Percentiles rank a stretch among this genome's conserved stretches.
Conservation (phyloP, 768 basidiomycete genomes). For the Leucosporidium creatinivorum region DNA sequence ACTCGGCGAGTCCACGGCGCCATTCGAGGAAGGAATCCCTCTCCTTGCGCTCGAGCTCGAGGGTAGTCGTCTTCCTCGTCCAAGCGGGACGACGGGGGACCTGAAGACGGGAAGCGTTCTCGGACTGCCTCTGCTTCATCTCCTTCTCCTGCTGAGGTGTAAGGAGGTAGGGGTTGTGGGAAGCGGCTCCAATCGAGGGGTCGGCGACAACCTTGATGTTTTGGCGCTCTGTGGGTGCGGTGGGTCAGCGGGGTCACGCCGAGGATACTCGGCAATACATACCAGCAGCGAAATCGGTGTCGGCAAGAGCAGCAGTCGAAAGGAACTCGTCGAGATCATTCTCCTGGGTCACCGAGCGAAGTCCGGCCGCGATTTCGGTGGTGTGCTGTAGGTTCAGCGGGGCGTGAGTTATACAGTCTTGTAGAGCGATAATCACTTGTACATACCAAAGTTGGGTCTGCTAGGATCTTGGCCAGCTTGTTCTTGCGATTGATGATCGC, state of each 20-base stretch:
- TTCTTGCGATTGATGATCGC: conserved; percentile 89
- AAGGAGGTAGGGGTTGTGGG: conserved; percentile 77
- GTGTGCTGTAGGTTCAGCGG: conserved; percentile 73
- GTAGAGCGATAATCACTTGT: neutral
- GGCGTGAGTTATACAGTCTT: conserved; percentile 43
- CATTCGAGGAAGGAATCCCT: conserved; percentile 85
- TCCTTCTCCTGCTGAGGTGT: conserved; percentile 72
- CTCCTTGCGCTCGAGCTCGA: conserved; percentile 79
- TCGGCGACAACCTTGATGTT: conserved; percentile 44
- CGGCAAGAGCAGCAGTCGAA: conserved; percentile 87
- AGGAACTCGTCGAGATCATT: conserved; percentile 91
- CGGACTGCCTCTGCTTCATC: conserved; percentile 63
- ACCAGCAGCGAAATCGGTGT: conserved; percentile 95
- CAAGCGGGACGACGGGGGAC: conserved; percentile 79
- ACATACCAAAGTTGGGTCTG: conserved; percentile 29
- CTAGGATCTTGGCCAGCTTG: conserved; percentile 59
- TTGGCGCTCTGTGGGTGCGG: conserved; percentile 39
- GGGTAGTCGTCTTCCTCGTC: conserved; percentile 69
- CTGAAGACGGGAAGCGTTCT: conserved; percentile 64
- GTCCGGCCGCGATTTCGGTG: conserved; percentile 61
- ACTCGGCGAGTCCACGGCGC: conserved; percentile 87
- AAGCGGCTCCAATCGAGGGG: conserved; percentile 34
- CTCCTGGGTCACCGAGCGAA: conserved; percentile 93
- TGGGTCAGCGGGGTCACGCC: neutral
- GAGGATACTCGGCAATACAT: conserved; percentile 28